Percentiles rank a stretch among this genome's conserved stretches.
phyloP scores from a whole-genome alignment of 2,329 filamentous ascomycete genomes.

The Pseudogymnoascus sp. region DNA sequence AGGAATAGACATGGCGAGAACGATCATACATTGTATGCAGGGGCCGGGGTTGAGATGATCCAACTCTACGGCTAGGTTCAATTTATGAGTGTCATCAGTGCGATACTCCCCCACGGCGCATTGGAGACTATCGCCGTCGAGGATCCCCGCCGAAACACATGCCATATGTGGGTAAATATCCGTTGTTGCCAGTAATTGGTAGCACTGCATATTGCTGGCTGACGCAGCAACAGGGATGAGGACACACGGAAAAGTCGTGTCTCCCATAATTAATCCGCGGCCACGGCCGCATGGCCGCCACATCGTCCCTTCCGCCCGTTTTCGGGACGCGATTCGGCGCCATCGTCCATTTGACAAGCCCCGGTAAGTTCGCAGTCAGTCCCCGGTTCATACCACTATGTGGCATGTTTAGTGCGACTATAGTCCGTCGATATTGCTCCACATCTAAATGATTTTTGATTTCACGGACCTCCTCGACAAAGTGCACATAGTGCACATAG shows the following conservation, averaged over 20 bases:
- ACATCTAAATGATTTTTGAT: neutral
- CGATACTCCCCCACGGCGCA: neutral
- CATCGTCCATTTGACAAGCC: neutral
- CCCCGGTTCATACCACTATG: neutral
- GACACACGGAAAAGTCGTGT: neutral
- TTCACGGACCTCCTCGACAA: neutral
- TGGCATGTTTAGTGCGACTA: constrained; percentile 2
- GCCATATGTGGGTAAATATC: neutral
- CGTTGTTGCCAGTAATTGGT: neutral
- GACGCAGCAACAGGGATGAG: neutral
- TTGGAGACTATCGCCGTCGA: neutral
- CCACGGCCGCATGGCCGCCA: neutral
- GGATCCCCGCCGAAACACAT: constrained; percentile 2
- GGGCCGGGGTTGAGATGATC: neutral
- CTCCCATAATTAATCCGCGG: neutral
- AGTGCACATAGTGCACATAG: neutral
- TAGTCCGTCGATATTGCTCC: neutral
- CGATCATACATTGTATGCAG: neutral
- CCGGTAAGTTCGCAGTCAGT: neutral
- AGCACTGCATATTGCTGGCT: constrained; percentile 3
- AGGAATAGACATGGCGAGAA: neutral
- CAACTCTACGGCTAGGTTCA: neutral
- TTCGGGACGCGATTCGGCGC: neutral
- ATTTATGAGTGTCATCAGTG: neutral
- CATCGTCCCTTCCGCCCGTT: neutral